Evolutionary conservation across 2,329 filamentous ascomycete species (phyloP).

Genomic region (Ascochyta clinopodiicola): DNA sequence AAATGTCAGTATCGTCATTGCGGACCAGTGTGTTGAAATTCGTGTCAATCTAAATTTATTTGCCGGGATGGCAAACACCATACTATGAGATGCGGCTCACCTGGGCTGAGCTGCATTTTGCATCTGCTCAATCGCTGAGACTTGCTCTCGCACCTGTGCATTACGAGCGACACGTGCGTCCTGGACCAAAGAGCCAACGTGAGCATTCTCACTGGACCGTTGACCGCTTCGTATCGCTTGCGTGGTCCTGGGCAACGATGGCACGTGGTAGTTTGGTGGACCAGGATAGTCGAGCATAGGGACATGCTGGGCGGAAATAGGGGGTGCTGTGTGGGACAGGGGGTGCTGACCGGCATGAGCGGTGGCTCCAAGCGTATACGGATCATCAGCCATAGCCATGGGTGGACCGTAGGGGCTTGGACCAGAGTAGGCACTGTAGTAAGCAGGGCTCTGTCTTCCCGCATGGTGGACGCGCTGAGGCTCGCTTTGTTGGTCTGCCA

Average conservation of each 20-base stretch:
- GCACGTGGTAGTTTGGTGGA: not conserved
- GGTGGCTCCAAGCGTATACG: slow-evolving; percentile 9
- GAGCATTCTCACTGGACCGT: slow-evolving; percentile 34
- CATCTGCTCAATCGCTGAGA: slow-evolving; percentile 24
- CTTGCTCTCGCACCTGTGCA: slow-evolving; percentile 24
- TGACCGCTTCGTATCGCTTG: slow-evolving; percentile 17
- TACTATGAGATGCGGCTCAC: slow-evolving; percentile 1
- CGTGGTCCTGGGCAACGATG: slow-evolving; percentile 7
- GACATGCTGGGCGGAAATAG: not conserved
- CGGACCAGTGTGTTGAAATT: too few species aligned
- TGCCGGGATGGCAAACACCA: too few species aligned
- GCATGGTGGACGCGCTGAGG: not conserved
- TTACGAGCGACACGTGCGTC: not conserved
- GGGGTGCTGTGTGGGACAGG: not conserved
- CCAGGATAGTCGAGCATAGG: not conserved
- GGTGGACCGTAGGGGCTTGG: not conserved
- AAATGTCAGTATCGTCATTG: not conserved
- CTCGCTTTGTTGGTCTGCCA: not conserved
- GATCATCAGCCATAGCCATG: slow-evolving; percentile 15
- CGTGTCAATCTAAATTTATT: not conserved
- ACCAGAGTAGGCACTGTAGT: not conserved
- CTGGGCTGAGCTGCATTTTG: slow-evolving; percentile 16
- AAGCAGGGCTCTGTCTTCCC: not conserved
- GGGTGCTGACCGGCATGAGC: not conserved
- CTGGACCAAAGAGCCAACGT: slow-evolving; percentile 7